Base-by-base conservation (phyloP, 1,139 yeast species). In the Taphrina flavorubra region DNA sequence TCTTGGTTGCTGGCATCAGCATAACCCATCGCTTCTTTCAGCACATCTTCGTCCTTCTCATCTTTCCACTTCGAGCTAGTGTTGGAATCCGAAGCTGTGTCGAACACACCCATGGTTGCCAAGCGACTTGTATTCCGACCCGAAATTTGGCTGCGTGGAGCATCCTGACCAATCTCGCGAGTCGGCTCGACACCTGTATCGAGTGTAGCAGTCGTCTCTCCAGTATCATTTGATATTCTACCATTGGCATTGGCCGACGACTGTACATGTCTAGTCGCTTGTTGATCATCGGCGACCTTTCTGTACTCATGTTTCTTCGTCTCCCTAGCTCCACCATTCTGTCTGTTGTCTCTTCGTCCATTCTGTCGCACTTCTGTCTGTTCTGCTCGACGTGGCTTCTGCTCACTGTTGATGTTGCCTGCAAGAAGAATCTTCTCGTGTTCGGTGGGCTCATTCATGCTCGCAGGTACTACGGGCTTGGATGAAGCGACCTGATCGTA, bases 371-470 rank as follows among this genome's bases (percentile, higher is more conserved):
- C 40, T 20, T 63, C 61, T 13, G 51, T 34, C 31, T 20, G 66
- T 37, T 63, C 61, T 31, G 60, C 14, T 25, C 61, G 67, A 11
- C 67, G 40, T 11, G 58, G 67, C 20, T 63, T 63, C 20, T 63
- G 67, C 53, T 63, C 67, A 46, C 61, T 55, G 25, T 63, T 63
- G 60, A 63, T 63, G 39, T 63, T 63, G 36, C 67, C 67, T 25
- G 61, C 55, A 2, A 63, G 61, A 13, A 63, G 51, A 40, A 61
- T 56, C 36, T 44, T 40, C 37, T 63, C 67, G 44, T 55, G 55
- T 31, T 56, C 60, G 44, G 44, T 42, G 8, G 40, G 47, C 13
- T 51, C 67, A 8, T 47, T 63, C 61, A 63, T 34, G 37, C 55
- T 63, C 31, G 42, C 55, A 14, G 67, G 67, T 55, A 55, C 55